Conservation (phyloP, 2,329 filamentous ascomycete species). For the Aspergillus brunneoviolaceus region DNA sequence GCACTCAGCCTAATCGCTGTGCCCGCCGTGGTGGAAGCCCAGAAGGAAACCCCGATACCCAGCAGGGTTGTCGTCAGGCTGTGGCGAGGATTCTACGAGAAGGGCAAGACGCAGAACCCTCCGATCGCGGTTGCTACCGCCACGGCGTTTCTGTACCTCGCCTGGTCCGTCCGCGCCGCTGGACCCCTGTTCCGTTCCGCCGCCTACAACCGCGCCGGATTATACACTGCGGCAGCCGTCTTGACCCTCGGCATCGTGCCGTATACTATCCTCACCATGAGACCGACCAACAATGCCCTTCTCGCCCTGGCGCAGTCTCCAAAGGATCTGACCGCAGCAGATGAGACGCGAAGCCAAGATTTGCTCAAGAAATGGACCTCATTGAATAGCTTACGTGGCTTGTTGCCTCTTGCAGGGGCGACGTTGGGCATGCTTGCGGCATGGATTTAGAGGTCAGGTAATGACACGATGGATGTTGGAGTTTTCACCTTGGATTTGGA, state of each 20-base stretch:
- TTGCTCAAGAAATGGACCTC: conserved; percentile 14
- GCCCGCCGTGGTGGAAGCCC: neutral
- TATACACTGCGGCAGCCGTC: neutral
- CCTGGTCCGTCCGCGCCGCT: conserved; percentile 21
- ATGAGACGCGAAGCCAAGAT: neutral
- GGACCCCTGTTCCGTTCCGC: neutral
- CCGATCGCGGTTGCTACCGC: conserved; percentile 17
- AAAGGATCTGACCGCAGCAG: neutral
- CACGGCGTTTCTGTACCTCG: conserved; percentile 23
- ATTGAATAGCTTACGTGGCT: conserved; percentile 16
- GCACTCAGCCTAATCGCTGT: neutral
- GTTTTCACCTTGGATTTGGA: too few relatives aligned
- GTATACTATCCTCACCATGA: neutral
- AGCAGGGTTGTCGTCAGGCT: neutral
- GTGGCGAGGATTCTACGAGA: conserved; percentile 4
- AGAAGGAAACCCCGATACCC: neutral
- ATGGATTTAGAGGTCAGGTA: neutral
- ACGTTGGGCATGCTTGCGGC: conserved; percentile 18
- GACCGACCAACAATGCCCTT: neutral
- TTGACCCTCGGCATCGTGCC: neutral
- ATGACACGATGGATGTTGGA: too few relatives aligned
- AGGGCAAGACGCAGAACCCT: conserved; percentile 17
- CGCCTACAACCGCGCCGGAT: neutral
- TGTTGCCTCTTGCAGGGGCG: conserved; percentile 16
- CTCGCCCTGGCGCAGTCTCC: neutral